Conservation (phyloP, 306 rosid species). For the Herpetospermum pedunculosum region DNA sequence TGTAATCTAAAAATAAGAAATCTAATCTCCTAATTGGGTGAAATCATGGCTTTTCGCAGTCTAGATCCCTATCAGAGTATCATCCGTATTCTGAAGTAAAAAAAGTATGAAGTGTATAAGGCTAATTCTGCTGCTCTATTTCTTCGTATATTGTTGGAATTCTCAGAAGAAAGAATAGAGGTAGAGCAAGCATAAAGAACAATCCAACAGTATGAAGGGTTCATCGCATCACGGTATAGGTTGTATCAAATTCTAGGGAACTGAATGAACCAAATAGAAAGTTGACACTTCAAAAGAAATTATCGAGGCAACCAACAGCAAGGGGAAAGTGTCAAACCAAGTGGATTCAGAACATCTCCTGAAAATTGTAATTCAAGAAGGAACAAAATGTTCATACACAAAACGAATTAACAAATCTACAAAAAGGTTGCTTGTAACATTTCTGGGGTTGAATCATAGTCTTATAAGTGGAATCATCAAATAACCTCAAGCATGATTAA, state of each 20-base stretch:
- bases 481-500: neutral
- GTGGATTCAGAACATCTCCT: neutral
- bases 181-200: neutral
- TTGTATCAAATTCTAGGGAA: neutral
- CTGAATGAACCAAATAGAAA: neutral
- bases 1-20: neutral
- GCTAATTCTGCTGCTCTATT: neutral
- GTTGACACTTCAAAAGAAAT: neutral
- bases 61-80: neutral
- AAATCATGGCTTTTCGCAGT: neutral
- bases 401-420: neutral
- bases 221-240: no score
- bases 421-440: neutral
- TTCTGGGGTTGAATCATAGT: neutral
- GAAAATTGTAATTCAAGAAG: neutral
- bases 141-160: neutral
- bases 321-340: neutral
- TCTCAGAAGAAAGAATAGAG: neutral
- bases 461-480: neutral
- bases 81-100: neutral
- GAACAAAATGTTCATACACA: neutral
- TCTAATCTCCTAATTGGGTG: neutral
- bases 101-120: neutral
- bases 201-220: no score
- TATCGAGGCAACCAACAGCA: neutral